phyloP scores from a whole-genome alignment of 2,329 filamentous ascomycete genomes.

The Myriangium duriaei region DNA sequence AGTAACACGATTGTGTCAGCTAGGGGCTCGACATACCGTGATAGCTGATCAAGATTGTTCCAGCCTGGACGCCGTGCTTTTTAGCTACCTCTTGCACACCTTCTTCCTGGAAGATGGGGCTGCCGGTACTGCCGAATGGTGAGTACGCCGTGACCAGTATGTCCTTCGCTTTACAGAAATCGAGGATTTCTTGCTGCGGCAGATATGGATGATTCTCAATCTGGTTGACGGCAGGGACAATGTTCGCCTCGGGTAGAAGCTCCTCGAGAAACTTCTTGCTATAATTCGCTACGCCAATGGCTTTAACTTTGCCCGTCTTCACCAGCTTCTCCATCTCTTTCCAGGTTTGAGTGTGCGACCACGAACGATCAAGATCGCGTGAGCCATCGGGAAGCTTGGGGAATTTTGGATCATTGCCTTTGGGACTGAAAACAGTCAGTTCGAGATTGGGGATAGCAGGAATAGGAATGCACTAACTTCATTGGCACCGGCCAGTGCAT shows the following conservation, averaged over 20 bases:
- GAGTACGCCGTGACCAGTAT: slow-evolving; percentile 62
- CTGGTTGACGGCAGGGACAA: slow-evolving; percentile 57
- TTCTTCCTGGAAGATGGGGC: slow-evolving; percentile 36
- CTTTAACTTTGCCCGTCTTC: slow-evolving; percentile 35
- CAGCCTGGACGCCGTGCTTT: slow-evolving; percentile 36
- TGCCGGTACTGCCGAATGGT: slow-evolving; percentile 37
- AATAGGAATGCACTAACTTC: slow-evolving; percentile 66
- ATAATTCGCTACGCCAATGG: slow-evolving; percentile 40
- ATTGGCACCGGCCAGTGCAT: slow-evolving; percentile 74
- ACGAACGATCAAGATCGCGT: slow-evolving; percentile 56
- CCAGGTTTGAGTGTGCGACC: slow-evolving; percentile 67
- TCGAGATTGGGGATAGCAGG: no score
- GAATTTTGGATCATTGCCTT: slow-evolving; percentile 57
- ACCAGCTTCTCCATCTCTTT: slow-evolving; percentile 57
- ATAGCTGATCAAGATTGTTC: slow-evolving; percentile 56
- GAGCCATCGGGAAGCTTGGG: slow-evolving; percentile 62
- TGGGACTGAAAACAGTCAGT: slow-evolving; percentile 47
- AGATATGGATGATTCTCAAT: slow-evolving; percentile 63
- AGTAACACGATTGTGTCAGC: slow-evolving; percentile 2
- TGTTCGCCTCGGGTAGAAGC: slow-evolving; percentile 45
- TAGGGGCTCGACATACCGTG: slow-evolving; percentile 43
- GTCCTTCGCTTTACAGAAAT: slow-evolving; percentile 53
- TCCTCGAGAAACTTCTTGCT: slow-evolving; percentile 35
- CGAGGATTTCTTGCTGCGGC: slow-evolving; percentile 59
- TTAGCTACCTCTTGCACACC: slow-evolving; percentile 35